phyloP scores from a whole-genome alignment of 805 yeast species.

The Spathaspora passalidarum region DNA sequence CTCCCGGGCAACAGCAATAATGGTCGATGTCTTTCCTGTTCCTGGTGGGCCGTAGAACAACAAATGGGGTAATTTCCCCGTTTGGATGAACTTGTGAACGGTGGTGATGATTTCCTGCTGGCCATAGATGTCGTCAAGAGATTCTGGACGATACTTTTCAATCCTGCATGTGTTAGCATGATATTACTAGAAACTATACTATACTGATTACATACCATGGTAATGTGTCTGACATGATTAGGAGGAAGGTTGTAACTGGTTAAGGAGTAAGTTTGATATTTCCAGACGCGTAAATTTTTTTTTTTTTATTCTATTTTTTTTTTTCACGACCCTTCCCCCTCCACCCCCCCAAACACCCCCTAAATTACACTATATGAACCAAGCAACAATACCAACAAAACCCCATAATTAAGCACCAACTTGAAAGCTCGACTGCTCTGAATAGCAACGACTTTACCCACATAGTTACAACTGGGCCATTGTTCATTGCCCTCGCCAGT shows the following conservation, averaged over 20 bases:
- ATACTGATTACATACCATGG: slow-evolving; percentile 45
- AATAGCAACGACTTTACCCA: slow-evolving; percentile 19
- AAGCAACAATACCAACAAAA: no score
- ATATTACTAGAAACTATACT: neutral
- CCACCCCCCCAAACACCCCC: no score
- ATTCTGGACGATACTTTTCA: slow-evolving; percentile 88
- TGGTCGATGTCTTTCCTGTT: slow-evolving; percentile 88
- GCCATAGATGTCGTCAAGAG: slow-evolving; percentile 86
- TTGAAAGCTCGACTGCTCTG: neutral
- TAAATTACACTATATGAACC: no score
- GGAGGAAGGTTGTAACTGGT: neutral
- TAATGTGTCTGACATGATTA: slow-evolving; percentile 19
- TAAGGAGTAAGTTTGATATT: no score
- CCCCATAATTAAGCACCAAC: neutral
- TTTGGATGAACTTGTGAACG: slow-evolving; percentile 77
- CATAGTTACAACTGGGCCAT: slow-evolving; percentile 36
- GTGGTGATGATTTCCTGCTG: slow-evolving; percentile 85
- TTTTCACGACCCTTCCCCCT: no score
- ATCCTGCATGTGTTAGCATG: slow-evolving; percentile 51
- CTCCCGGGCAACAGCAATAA: slow-evolving; percentile 77
- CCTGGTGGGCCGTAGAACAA: slow-evolving; percentile 95
- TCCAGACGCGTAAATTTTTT: no score
- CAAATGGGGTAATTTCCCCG: slow-evolving; percentile 84
- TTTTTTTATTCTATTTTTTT: neutral
- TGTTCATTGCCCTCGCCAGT: slow-evolving; percentile 13